phyloP scores from a whole-genome alignment of 2,329 filamentous ascomycete species.

The Bertia moriformis region DNA sequence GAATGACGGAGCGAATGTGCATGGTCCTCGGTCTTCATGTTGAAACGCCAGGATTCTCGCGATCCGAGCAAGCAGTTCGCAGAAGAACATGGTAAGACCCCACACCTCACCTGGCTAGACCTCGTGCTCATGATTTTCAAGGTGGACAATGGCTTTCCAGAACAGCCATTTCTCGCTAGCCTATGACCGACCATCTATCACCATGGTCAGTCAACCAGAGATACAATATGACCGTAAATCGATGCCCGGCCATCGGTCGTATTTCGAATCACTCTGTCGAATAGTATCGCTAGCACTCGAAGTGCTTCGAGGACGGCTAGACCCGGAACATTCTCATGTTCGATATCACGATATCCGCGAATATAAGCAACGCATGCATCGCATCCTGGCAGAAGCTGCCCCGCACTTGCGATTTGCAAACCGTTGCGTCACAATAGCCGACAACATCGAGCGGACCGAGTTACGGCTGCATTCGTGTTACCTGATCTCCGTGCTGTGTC shows the following conservation, averaged over 20 bases:
- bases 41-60: not conserved
- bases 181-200: slow-evolving; percentile 1
- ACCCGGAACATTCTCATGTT: not conserved
- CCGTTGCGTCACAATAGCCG: not conserved
- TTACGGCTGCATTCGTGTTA: not conserved
- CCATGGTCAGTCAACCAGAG: not conserved
- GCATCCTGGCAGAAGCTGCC: not conserved
- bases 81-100: slow-evolving; percentile 6
- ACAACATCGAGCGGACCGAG: not conserved
- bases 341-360: not conserved
- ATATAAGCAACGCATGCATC: not conserved
- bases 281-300: not conserved
- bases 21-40: not conserved
- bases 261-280: not conserved
- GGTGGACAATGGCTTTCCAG: slow-evolving; percentile 5
- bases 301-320: not conserved
- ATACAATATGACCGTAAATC: not conserved
- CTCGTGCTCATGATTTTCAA: not conserved
- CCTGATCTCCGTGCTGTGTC: not conserved
- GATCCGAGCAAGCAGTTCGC: not conserved
- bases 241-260: not conserved
- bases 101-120: not conserved
- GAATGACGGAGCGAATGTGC: slow-evolving; percentile 5
- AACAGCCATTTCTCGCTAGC: slow-evolving; percentile 1
- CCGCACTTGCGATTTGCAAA: not conserved